These are phyloP conservation scores for Chenopodium formosanum DNA, from an alignment of 148 eudicot species.

Conservation along the genomic window DNA sequence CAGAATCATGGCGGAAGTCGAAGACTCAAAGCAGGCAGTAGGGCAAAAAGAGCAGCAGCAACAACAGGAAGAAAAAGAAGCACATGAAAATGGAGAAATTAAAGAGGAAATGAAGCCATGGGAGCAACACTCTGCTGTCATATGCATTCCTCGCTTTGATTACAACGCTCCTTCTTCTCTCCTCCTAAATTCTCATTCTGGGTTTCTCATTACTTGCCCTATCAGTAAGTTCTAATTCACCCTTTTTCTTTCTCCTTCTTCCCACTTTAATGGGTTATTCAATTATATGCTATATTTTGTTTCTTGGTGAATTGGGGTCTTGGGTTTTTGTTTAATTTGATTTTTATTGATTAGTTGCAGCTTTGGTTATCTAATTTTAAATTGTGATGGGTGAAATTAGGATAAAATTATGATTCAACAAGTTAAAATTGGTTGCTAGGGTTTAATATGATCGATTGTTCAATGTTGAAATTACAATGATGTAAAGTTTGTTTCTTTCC, in stretches of 20 bases:
- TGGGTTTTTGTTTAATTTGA: not conserved
- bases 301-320: not conserved
- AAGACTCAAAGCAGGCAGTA: slow-evolving; percentile 1
- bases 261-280: not conserved
- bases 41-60: not conserved
- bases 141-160: slow-evolving; percentile 72
- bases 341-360: not conserved
- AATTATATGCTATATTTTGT: not conserved
- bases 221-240: slow-evolving; percentile 39
- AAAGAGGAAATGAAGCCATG: slow-evolving; percentile 55
- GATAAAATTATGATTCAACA: not conserved
- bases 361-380: not conserved
- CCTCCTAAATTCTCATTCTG: slow-evolving; percentile 55
- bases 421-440: not conserved
- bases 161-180: slow-evolving; percentile 77
- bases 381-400: not conserved
- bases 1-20: not conserved
- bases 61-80: not conserved
- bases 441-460: not conserved
- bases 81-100: slow-evolving; percentile 1
- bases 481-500: not conserved
- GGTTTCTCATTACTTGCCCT: slow-evolving; percentile 79
- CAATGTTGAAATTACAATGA: not conserved
- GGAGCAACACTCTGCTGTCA: slow-evolving; percentile 70
- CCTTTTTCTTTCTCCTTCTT: not conserved